phyloP scores from a whole-genome alignment of 2,329 filamentous ascomycete species.

The Aureobasidium lini region DNA sequence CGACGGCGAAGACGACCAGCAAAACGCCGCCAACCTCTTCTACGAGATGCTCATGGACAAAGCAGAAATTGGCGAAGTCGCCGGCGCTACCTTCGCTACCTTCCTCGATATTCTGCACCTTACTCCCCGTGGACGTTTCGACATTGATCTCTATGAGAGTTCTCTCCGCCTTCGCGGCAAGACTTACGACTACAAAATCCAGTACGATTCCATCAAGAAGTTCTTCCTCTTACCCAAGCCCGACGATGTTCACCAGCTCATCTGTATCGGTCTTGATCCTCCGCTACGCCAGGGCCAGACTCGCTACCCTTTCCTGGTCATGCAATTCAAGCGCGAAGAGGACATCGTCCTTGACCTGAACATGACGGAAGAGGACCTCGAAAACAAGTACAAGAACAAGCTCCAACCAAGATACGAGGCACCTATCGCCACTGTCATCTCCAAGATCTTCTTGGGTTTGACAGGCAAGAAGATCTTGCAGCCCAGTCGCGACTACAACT shows the following conservation, averaged over 20 bases:
- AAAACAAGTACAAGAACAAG: slow-evolving; percentile 83
- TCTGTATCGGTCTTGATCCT: slow-evolving; percentile 89
- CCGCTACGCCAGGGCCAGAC: slow-evolving; percentile 95
- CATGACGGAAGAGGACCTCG: slow-evolving; percentile 81
- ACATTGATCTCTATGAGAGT: slow-evolving; percentile 98
- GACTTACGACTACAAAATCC: slow-evolving; percentile 99
- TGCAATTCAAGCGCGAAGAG: slow-evolving; percentile 98
- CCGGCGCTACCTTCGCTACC: slow-evolving; percentile 95
- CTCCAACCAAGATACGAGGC: slow-evolving; percentile 85
- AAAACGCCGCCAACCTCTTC: slow-evolving; percentile 94
- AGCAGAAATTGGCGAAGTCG: slow-evolving; percentile 96
- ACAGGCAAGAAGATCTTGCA: slow-evolving; percentile 92
- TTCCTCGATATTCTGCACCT: slow-evolving; percentile 96
- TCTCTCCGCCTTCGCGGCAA: slow-evolving; percentile 97
- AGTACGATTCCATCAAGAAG: slow-evolving; percentile 96
- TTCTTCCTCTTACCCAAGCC: slow-evolving; percentile 98
- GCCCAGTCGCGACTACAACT: slow-evolving; percentile 89
- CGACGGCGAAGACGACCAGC: slow-evolving; percentile 59
- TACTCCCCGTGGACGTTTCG: slow-evolving; percentile 96
- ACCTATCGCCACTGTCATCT: slow-evolving; percentile 85
- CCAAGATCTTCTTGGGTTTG: slow-evolving; percentile 89
- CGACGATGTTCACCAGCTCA: slow-evolving; percentile 93
- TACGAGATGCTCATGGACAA: slow-evolving; percentile 98
- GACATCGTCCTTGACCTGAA: slow-evolving; percentile 95
- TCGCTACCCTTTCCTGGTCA: slow-evolving; percentile 94